These are phyloP conservation scores for Ogataea trehalophila DNA, from an alignment of 805 yeast species.

Conservation along the genomic window DNA sequence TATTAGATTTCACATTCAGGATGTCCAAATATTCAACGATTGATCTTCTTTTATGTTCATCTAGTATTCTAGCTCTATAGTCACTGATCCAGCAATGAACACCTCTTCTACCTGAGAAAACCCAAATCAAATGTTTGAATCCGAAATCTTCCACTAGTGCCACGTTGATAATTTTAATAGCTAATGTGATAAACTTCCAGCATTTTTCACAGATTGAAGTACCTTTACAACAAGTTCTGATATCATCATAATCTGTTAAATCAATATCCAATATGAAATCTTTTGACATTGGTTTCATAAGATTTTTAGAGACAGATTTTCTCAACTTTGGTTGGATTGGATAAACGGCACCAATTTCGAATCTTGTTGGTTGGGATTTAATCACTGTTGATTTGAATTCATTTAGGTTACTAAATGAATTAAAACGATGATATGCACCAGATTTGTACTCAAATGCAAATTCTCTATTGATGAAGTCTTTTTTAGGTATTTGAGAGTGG, in stretches of 20 bases:
- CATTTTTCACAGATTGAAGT: conserved; percentile 83
- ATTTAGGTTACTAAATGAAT: conserved; percentile 59
- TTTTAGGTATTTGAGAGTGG: conserved; percentile 71
- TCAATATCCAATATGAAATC: conserved; percentile 96
- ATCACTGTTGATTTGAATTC: conserved; percentile 79
- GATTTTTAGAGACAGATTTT: conserved; percentile 66
- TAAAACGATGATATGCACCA: conserved; percentile 88
- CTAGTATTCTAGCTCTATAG: conserved; percentile 65
- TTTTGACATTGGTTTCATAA: conserved; percentile 76
- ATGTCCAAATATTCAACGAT: conserved; percentile 83
- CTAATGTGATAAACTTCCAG: conserved; percentile 89
- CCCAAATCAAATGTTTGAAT: conserved; percentile 83
- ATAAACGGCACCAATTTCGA: conserved; percentile 93
- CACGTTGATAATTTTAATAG: conserved; percentile 65
- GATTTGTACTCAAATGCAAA: conserved; percentile 86
- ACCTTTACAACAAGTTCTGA: conserved; percentile 88
- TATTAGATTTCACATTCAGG: conserved; percentile 48
- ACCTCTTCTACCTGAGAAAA: conserved; percentile 97
- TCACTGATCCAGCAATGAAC: conserved; percentile 99
- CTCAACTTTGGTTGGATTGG: conserved; percentile 83
- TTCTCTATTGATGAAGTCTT: conserved; percentile 84
- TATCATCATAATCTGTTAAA: conserved; percentile 92
- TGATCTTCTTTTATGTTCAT: conserved; percentile 70
- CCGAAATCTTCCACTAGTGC: conserved; percentile 88
- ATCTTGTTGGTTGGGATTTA: conserved; percentile 76